phyloP scores from a whole-genome alignment of 2,329 filamentous ascomycete genomes.

The Stemphylium lycopersici region DNA sequence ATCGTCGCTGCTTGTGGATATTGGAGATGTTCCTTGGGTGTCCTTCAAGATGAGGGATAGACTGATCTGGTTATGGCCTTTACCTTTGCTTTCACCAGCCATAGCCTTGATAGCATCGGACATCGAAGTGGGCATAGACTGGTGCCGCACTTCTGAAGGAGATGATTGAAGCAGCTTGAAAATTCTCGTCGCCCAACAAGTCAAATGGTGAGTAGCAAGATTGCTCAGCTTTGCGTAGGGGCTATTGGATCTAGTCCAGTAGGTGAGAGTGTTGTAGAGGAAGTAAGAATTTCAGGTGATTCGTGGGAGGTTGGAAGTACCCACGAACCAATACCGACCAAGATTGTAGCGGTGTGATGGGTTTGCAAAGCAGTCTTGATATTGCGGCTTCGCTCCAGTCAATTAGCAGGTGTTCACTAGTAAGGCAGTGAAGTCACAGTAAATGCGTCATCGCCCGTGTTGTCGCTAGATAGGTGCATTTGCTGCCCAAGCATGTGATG shows the following conservation, averaged over 20 bases:
- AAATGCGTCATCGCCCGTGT: constrained; percentile 4
- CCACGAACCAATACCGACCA: background rate
- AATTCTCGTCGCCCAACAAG: background rate
- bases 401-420: constrained; percentile 9
- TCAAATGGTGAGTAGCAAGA: background rate
- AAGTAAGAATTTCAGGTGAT: background rate
- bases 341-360: background rate
- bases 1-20: constrained; percentile 18
- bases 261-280: background rate
- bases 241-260: background rate
- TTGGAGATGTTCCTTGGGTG: constrained; percentile 2
- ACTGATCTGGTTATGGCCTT: background rate
- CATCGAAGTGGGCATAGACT: constrained; percentile 9
- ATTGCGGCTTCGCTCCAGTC: background rate
- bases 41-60: background rate
- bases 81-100: background rate
- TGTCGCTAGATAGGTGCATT: background rate
- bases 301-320: background rate
- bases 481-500: constrained; percentile 6
- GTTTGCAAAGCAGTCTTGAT: background rate
- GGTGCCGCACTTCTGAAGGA: background rate
- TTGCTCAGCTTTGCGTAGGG: background rate
- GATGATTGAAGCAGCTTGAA: background rate
- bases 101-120: background rate
- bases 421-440: background rate